Conservation (phyloP, 2,329 filamentous ascomycete genomes). For the Botryotinia narcissicola region DNA sequence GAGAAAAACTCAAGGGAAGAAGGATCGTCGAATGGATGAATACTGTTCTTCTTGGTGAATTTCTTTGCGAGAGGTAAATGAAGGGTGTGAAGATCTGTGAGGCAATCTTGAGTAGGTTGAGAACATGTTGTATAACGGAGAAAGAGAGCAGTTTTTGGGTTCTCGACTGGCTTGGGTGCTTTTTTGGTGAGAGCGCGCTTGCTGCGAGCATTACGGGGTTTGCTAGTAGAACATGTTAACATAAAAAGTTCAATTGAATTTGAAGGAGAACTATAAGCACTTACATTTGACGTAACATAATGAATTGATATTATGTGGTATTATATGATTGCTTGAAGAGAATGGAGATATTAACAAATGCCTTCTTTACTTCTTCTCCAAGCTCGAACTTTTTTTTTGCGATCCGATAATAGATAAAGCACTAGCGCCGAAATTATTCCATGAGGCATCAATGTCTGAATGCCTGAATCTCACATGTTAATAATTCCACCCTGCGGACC, state of each 20-base stretch:
- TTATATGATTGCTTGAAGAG: conserved; percentile 9
- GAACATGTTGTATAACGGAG: conserved; percentile 85
- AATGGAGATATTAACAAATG: conserved; percentile 22
- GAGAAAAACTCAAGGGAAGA: conserved; percentile 91
- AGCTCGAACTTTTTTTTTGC: conserved; percentile 22
- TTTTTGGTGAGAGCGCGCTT: conserved; percentile 93
- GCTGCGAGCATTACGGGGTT: conserved; percentile 79
- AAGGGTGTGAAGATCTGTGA: conserved; percentile 81
- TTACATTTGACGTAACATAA: conserved; percentile 41
- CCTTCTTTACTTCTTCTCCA: conserved; percentile 24
- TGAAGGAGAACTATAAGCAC: background rate
- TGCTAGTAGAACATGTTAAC: conserved; percentile 43
- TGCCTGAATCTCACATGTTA: conserved; percentile 28
- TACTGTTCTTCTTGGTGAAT: conserved; percentile 95
- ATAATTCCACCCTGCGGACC: conserved; percentile 15
- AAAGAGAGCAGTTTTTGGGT: conserved; percentile 86
- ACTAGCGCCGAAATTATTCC: conserved; percentile 11
- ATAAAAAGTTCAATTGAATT: background rate
- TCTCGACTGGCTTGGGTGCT: conserved; percentile 84
- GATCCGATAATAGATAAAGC: conserved; percentile 28
- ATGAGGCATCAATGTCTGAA: background rate
- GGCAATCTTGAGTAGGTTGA: conserved; percentile 75
- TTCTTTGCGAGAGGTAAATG: conserved; percentile 83
- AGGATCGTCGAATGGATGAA: conserved; percentile 91
- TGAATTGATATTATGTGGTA: conserved; percentile 28